phyloP scores from a whole-genome alignment of 1,284 basidiomycete species.

The Fomitiporia mediterranea region DNA sequence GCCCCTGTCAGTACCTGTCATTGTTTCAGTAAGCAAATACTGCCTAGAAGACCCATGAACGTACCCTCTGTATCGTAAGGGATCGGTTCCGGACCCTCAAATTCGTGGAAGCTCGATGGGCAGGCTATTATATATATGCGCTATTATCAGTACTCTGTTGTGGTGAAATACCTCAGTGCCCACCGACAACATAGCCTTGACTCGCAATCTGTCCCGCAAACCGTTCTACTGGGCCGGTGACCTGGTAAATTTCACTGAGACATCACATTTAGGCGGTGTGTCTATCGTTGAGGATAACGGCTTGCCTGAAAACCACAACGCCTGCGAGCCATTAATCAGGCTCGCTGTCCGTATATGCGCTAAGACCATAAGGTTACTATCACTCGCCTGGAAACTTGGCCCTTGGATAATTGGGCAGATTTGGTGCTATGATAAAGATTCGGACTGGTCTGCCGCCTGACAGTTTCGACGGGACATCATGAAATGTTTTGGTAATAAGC shows the following conservation, averaged over 20 bases:
- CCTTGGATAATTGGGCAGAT: constrained; percentile 66
- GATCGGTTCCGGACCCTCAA: constrained; percentile 80
- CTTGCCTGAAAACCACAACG: constrained; percentile 73
- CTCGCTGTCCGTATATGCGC: constrained; percentile 14
- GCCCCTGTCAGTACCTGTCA: constrained; percentile 70
- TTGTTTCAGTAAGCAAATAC: neutral
- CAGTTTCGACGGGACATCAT: constrained; percentile 70
- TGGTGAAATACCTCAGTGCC: constrained; percentile 24
- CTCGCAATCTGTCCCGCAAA: constrained; percentile 91
- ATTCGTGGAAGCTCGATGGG: constrained; percentile 86
- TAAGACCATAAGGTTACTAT: neutral
- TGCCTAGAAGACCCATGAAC: constrained; percentile 11
- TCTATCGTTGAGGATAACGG: neutral
- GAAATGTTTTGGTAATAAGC: constrained; percentile 76
- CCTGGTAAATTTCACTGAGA: constrained; percentile 78
- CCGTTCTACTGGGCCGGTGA: constrained; percentile 81
- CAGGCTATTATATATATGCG: constrained; percentile 44
- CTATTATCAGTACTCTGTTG: constrained; percentile 1
- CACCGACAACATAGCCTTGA: constrained; percentile 78
- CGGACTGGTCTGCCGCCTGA: constrained; percentile 63
- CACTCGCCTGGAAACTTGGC: constrained; percentile 73
- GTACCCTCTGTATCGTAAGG: constrained; percentile 81
- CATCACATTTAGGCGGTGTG: constrained; percentile 1
- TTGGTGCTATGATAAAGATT: constrained; percentile 73
- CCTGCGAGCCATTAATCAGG: constrained; percentile 38